These are phyloP conservation scores for Termitomyces sp. DNA, from an alignment of 768 basidiomycete genomes.

Conservation along the genomic window DNA sequence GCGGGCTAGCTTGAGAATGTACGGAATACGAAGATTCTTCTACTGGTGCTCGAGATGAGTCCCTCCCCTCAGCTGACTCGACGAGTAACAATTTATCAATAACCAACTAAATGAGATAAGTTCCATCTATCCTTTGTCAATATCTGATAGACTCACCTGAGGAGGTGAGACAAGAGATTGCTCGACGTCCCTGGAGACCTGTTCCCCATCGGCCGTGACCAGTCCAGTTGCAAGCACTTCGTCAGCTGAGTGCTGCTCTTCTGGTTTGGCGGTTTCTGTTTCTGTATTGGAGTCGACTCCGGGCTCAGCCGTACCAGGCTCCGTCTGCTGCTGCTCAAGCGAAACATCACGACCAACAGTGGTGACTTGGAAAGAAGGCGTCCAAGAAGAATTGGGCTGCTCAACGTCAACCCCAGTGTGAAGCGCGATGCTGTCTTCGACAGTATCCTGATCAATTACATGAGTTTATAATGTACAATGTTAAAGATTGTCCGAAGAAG, in stretches of 20 bases:
- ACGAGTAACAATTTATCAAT: constrained; percentile 15
- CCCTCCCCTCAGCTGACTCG: background rate
- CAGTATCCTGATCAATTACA: background rate
- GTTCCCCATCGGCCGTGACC: constrained; percentile 1
- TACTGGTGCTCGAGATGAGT: background rate
- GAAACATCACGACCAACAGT: constrained; percentile 26
- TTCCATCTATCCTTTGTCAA: background rate
- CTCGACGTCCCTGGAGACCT: background rate
- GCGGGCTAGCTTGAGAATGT: constrained; percentile 27
- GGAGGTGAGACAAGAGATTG: constrained; percentile 1
- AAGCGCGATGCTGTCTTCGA: background rate
- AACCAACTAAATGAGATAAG: constrained; percentile 11
- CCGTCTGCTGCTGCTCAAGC: constrained; percentile 12
- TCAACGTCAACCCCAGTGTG: constrained; percentile 22
- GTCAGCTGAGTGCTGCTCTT: background rate
- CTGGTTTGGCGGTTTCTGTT: background rate
- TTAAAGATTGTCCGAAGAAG: no score
- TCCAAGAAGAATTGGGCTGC: constrained; percentile 46
- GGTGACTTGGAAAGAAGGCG: constrained; percentile 47
- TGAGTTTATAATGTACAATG: background rate
- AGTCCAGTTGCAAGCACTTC: background rate
- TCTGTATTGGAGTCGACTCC: background rate
- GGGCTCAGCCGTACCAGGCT: background rate
- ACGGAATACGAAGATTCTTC: constrained; percentile 29
- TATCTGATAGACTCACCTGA: constrained; percentile 4